Evolutionary conservation across 139 green algal species (phyloP).

Genomic region (Chlamydomonas schloesseri): DNA sequence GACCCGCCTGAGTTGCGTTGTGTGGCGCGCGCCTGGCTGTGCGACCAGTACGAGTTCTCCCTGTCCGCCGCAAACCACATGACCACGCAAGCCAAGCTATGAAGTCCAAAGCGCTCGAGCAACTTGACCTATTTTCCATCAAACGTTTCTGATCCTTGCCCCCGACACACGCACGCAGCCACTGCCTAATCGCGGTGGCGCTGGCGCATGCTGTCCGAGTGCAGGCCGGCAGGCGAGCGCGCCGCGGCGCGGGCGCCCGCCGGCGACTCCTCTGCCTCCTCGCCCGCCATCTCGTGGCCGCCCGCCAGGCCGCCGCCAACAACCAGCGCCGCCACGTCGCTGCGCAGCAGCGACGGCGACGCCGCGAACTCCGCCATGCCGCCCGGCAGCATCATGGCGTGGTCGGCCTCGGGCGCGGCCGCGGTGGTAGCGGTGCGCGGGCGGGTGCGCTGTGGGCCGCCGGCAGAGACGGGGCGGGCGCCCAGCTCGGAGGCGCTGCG

Average conservation of each 20-base stretch:
- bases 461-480: too few species aligned
- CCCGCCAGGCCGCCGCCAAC: not conserved
- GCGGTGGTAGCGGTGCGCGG: not conserved
- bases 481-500: too few species aligned
- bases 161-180: not conserved
- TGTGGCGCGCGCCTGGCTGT: too few species aligned
- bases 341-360: slow-evolving; percentile 31
- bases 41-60: too few species aligned
- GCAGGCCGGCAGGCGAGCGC: slow-evolving; percentile 4
- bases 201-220: slow-evolving; percentile 21
- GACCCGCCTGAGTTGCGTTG: too few species aligned
- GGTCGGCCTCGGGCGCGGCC: too few species aligned
- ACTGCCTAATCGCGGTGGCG: not conserved
- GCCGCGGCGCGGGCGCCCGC: not conserved
- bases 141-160: too few species aligned
- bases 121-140: too few species aligned
- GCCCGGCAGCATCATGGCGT: not conserved
- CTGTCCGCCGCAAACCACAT: too few species aligned
- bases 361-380: slow-evolving; percentile 22
- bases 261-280: not conserved
- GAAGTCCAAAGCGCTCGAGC: too few species aligned
- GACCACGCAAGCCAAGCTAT: too few species aligned
- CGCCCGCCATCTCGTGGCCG: not conserved
- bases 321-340: slow-evolving; percentile 20
- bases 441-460: too few species aligned